A percentile compares a stretch with the other conserved stretches of the same genome.
Conservation (phyloP, 1,284 basidiomycete species). For the Fistulinella cinereoalba region DNA sequence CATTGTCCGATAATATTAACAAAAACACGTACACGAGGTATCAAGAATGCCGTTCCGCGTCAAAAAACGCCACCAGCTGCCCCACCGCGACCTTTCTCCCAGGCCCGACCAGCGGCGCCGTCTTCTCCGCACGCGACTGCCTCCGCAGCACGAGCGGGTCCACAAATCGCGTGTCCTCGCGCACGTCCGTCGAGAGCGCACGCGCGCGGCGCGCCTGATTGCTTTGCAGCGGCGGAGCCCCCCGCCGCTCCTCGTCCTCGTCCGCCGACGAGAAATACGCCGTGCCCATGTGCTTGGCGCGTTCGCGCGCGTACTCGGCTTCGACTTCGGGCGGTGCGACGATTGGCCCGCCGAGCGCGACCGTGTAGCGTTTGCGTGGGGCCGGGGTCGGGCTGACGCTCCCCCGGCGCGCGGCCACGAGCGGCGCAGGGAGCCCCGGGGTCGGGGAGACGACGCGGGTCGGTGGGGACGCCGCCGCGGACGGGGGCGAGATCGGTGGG, state of each 20-base stretch:
- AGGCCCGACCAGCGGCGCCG: slow-evolving; percentile 27
- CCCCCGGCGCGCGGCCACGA: slow-evolving; percentile 36
- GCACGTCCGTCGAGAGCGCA: slow-evolving; percentile 33
- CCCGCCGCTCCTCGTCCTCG: slow-evolving; percentile 35
- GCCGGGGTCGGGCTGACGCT: slow-evolving; percentile 68
- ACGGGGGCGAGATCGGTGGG: slow-evolving; percentile 25
- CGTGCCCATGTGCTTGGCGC: slow-evolving; percentile 32
- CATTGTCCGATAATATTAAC: no score
- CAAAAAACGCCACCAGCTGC: slow-evolving; percentile 79
- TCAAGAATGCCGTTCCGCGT: no score
- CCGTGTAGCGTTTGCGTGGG: slow-evolving; percentile 70
- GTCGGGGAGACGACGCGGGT: slow-evolving; percentile 21
- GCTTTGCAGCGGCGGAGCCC: slow-evolving; percentile 25
- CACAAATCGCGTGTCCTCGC: slow-evolving; percentile 47
- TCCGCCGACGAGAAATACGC: slow-evolving; percentile 46
- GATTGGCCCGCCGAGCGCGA: slow-evolving; percentile 71
- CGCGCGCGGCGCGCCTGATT: slow-evolving; percentile 28
- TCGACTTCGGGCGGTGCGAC: slow-evolving; percentile 44
- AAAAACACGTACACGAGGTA: no score
- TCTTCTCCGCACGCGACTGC: slow-evolving; percentile 51
- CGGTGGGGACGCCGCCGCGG: slow-evolving; percentile 26
- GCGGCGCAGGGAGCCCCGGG: slow-evolving; percentile 35
- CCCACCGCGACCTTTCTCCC: slow-evolving; percentile 67
- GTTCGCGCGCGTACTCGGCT: slow-evolving; percentile 31
- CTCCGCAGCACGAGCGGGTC: slow-evolving; percentile 68